phyloP scores from a whole-genome alignment of 352 stramenopile species.

The Phytophthora cryptogea region DNA sequence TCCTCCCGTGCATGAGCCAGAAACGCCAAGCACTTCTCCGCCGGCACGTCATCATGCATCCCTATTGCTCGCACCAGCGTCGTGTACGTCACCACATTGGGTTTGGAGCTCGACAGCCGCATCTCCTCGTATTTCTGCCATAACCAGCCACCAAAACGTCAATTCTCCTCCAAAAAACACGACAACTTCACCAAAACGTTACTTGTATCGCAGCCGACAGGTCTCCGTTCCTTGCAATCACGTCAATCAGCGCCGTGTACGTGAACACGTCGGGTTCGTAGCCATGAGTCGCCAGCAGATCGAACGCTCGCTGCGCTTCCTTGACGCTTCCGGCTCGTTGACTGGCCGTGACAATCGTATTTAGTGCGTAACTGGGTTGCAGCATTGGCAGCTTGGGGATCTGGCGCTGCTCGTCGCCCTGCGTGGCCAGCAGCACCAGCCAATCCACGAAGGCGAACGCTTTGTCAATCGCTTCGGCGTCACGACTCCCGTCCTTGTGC shows the following conservation, averaged over 20 bases:
- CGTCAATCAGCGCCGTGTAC: slow-evolving; percentile 83
- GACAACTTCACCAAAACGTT: not conserved
- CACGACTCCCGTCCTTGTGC: slow-evolving; percentile 63
- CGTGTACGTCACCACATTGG: slow-evolving; percentile 81
- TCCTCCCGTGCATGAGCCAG: slow-evolving; percentile 50
- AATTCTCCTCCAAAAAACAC: slow-evolving; percentile 3
- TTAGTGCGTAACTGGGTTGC: slow-evolving; percentile 76
- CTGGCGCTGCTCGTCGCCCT: slow-evolving; percentile 49
- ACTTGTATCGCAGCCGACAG: slow-evolving; percentile 55
- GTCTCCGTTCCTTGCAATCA: slow-evolving; percentile 56
- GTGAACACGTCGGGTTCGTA: slow-evolving; percentile 82
- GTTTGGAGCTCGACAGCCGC: slow-evolving; percentile 56
- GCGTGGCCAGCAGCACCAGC: slow-evolving; percentile 54
- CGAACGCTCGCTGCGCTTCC: slow-evolving; percentile 69
- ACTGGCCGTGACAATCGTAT: slow-evolving; percentile 79
- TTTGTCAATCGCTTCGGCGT: slow-evolving; percentile 54
- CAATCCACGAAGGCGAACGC: slow-evolving; percentile 76
- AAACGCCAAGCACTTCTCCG: slow-evolving; percentile 49
- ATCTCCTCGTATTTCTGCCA: slow-evolving; percentile 67
- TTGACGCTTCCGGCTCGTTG: slow-evolving; percentile 61
- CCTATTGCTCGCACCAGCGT: slow-evolving; percentile 63
- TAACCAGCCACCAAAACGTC: not conserved
- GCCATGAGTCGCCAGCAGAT: slow-evolving; percentile 46
- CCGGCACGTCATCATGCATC: slow-evolving; percentile 38
- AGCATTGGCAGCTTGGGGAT: slow-evolving; percentile 47